These are phyloP conservation scores for Agrocybe praecox DNA, from an alignment of 768 basidiomycete genomes.

Conservation along the genomic window DNA sequence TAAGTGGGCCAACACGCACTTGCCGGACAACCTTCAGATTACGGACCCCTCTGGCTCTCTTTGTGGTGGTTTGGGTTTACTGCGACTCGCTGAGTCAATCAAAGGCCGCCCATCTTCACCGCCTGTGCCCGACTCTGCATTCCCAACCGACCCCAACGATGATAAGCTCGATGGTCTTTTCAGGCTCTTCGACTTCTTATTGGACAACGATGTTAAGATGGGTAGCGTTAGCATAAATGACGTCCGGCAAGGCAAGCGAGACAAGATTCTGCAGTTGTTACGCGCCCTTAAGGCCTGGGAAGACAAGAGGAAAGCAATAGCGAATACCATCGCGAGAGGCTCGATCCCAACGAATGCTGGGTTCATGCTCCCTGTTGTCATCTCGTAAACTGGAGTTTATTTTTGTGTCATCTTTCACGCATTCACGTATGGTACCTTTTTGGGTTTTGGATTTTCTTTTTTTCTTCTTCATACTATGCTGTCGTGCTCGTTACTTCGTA, in stretches of 20 bases:
- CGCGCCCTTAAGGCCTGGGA: slow-evolving; percentile 80
- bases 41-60: slow-evolving; percentile 43
- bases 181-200: slow-evolving; percentile 86
- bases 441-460: slow-evolving; percentile 5
- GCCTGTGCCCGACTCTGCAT: slow-evolving; percentile 77
- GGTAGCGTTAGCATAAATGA: slow-evolving; percentile 95
- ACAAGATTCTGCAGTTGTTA: slow-evolving; percentile 81
- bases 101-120: slow-evolving; percentile 67
- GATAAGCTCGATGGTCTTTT: slow-evolving; percentile 89
- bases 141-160: slow-evolving; percentile 66
- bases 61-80: slow-evolving; percentile 74
- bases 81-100: slow-evolving; percentile 85
- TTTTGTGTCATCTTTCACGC: background rate
- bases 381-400: background rate
- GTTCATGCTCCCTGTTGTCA: slow-evolving; percentile 18
- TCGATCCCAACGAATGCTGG: slow-evolving; percentile 17
- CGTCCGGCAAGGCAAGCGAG: slow-evolving; percentile 77
- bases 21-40: slow-evolving; percentile 68
- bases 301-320: slow-evolving; percentile 54
- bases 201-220: slow-evolving; percentile 92
- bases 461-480: background rate
- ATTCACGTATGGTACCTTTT: background rate
- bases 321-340: slow-evolving; percentile 20
- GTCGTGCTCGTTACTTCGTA: background rate
- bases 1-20: slow-evolving; percentile 87